phyloP scores from a whole-genome alignment of 306 rosid species.

The Pueraria montana region DNA sequence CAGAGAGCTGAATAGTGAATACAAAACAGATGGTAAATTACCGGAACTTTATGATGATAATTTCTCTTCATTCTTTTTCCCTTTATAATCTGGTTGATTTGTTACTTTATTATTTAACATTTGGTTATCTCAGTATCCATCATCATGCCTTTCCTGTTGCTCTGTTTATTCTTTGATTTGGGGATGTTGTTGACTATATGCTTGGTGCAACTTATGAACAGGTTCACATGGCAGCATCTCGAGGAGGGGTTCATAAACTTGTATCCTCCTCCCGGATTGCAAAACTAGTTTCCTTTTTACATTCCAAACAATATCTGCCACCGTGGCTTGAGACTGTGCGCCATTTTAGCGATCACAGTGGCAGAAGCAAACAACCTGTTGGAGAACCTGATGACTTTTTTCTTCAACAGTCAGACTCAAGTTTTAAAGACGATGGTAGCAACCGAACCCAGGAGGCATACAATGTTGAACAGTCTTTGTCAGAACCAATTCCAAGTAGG shows the following conservation, averaged over 20 bases:
- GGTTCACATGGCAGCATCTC: slow-evolving; percentile 52
- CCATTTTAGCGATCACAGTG: slow-evolving; percentile 54
- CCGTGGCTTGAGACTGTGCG: slow-evolving; percentile 48
- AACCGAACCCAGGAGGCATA: slow-evolving; percentile 6
- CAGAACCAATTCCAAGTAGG: slow-evolving; percentile 58
- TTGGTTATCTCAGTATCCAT: background rate
- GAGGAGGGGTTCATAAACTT: slow-evolving; percentile 45
- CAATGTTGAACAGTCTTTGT: background rate
- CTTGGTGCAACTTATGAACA: slow-evolving; percentile 38
- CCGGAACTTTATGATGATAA: background rate
- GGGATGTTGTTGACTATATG: slow-evolving; percentile 25
- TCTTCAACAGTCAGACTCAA: background rate
- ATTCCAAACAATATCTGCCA: slow-evolving; percentile 36
- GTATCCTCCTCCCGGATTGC: slow-evolving; percentile 43
- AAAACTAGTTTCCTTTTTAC: slow-evolving; percentile 42
- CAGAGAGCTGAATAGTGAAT: slow-evolving; percentile 23
- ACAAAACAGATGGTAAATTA: slow-evolving; percentile 39
- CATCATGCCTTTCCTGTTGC: background rate
- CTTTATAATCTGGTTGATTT: background rate
- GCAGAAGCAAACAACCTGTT: background rate
- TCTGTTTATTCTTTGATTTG: slow-evolving; percentile 30
- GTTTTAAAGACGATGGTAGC: slow-evolving; percentile 17
- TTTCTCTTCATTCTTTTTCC: background rate
- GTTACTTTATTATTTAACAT: slow-evolving; percentile 17
- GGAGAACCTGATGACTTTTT: slow-evolving; percentile 48